Conservation (phyloP, 2,329 filamentous ascomycete genomes). For the Sphaerulina vaccinii region DNA sequence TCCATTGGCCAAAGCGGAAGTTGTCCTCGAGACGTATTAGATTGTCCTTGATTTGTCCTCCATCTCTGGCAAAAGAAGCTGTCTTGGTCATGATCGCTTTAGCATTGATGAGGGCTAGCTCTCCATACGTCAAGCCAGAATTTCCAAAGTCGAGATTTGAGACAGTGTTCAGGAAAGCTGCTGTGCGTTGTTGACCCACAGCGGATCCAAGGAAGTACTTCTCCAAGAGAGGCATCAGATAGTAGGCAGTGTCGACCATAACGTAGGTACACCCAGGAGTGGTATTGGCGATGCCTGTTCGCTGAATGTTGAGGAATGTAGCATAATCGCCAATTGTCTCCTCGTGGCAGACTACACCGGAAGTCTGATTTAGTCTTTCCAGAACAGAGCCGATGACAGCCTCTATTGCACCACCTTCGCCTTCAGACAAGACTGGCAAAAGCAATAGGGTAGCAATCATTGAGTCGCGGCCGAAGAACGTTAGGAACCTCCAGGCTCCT, state of each 20-base stretch:
- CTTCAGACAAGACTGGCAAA: constrained; percentile 57
- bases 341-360: constrained; percentile 63
- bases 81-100: constrained; percentile 60
- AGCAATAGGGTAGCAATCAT: constrained; percentile 62
- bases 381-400: constrained; percentile 61
- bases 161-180: constrained; percentile 42
- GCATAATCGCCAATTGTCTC: constrained; percentile 67
- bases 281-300: constrained; percentile 48
- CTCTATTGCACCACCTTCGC: constrained; percentile 57
- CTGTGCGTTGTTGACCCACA: constrained; percentile 41
- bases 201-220: constrained; percentile 56
- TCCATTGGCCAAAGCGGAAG: constrained; percentile 61
- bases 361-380: constrained; percentile 59
- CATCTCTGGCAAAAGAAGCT: constrained; percentile 50
- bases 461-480: constrained; percentile 65
- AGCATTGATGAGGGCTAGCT: constrained; percentile 54
- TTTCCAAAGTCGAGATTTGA: constrained; percentile 55
- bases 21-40: constrained; percentile 58
- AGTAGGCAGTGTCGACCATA: constrained; percentile 62
- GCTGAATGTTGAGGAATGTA: constrained; percentile 57
- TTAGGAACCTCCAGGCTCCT: constrained; percentile 65
- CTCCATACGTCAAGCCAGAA: constrained; percentile 52
- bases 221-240: constrained; percentile 57
- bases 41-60: constrained; percentile 53
- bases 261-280: constrained; percentile 50